These are phyloP conservation scores for Entonaema liquescens DNA, from an alignment of 495 filamentous ascomycete species.

Conservation along the genomic window DNA sequence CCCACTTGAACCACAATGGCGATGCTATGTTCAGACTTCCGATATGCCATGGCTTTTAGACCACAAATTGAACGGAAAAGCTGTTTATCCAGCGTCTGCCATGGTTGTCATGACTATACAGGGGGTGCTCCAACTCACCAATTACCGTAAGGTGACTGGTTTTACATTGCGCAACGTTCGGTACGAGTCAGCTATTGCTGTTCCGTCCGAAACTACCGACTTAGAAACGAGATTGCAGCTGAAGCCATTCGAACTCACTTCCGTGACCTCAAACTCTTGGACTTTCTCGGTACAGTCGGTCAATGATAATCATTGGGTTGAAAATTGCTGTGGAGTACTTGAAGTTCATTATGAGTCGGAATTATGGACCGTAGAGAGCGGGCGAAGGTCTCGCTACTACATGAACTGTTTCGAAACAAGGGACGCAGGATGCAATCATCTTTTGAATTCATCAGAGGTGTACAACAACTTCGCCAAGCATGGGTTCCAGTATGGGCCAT, in stretches of 20 bases:
- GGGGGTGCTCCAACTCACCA: background rate
- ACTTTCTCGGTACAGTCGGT: background rate
- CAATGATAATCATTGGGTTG: background rate
- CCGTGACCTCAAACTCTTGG: background rate
- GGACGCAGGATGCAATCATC: background rate
- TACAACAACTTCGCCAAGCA: background rate
- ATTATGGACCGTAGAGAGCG: background rate
- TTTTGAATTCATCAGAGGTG: background rate
- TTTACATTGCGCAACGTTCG: background rate
- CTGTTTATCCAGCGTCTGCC: background rate
- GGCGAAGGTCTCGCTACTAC: background rate
- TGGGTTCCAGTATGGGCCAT: background rate
- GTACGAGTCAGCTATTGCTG: background rate
- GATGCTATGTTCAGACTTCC: background rate
- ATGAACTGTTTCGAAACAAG: background rate
- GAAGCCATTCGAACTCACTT: background rate
- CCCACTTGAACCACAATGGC: background rate
- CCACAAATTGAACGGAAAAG: background rate
- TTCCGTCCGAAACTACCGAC: background rate
- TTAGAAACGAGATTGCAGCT: background rate
- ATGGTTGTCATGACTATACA: background rate
- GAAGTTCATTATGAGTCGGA: background rate
- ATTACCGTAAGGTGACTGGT: background rate
- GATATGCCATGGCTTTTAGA: background rate
- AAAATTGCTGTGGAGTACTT: background rate